A percentile compares a stretch with the other conserved stretches of the same genome.
phyloP scores from a whole-genome alignment of 1,284 basidiomycete genomes.

The Lignosus rhinocerotis region DNA sequence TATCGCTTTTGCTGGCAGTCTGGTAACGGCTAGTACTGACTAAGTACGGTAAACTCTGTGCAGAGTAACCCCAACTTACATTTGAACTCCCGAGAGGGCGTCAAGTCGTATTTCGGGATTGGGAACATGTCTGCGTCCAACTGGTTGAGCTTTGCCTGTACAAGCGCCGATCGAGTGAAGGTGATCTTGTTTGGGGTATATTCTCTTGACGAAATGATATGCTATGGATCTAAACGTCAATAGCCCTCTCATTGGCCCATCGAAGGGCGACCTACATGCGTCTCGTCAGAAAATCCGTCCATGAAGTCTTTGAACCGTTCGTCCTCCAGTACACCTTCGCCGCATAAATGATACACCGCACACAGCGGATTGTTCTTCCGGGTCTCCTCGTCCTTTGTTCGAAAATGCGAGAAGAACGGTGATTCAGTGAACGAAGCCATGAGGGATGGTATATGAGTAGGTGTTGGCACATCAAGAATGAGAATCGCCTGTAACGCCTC shows the following conservation, averaged over 20 bases:
- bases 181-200: conserved; percentile 67
- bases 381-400: conserved; percentile 43
- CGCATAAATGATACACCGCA: conserved; percentile 67
- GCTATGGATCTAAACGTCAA: conserved; percentile 7
- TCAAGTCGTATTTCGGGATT: conserved; percentile 56
- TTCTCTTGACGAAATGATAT: conserved; percentile 43
- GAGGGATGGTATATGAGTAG: conserved; percentile 61
- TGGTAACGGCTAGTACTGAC: conserved; percentile 40
- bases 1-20: conserved; percentile 48
- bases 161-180: conserved; percentile 75
- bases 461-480: conserved; percentile 62
- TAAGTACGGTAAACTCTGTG: not conserved
- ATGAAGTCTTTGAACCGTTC: conserved; percentile 74
- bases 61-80: conserved; percentile 33
- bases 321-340: conserved; percentile 69
- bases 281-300: conserved; percentile 37
- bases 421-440: conserved; percentile 51
- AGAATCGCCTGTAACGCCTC: conserved; percentile 48
- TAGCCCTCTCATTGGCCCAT: not conserved
- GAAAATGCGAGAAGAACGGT: conserved; percentile 50
- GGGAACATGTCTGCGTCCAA: conserved; percentile 79
- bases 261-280: conserved; percentile 26
- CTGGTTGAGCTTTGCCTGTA: conserved; percentile 70
- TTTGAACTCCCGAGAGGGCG: conserved; percentile 39
- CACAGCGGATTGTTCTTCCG: conserved; percentile 50